A percentile compares a stretch with the other conserved stretches of the same genome.
phyloP scores from a whole-genome alignment of 2,329 filamentous ascomycete species.

The Diaporthe aspalathi region DNA sequence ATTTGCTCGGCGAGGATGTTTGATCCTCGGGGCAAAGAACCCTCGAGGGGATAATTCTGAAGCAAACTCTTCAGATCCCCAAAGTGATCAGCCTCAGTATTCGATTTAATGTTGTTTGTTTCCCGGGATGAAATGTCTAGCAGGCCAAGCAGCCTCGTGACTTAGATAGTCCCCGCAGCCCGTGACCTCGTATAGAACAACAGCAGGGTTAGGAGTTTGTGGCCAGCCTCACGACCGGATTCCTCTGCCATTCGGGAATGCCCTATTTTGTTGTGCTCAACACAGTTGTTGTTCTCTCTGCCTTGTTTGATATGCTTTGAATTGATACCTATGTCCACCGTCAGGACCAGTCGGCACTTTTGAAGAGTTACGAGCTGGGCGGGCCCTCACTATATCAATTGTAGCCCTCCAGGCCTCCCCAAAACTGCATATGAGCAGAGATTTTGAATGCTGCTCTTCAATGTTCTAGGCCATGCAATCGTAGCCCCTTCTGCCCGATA shows the following conservation, averaged over 20 bases:
- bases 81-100: not conserved
- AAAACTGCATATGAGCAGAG: not conserved
- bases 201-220: conserved; percentile 21
- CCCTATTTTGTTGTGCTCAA: not conserved
- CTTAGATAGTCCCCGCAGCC: conserved; percentile 33
- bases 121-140: not conserved
- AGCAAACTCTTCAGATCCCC: too few species aligned
- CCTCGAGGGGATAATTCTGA: accelerated
- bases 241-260: not conserved
- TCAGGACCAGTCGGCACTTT: not conserved
- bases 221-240: not conserved
- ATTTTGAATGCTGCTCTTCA: conserved; percentile 4
- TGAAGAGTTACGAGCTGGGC: not conserved
- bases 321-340: not conserved
- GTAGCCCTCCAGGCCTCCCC: not conserved
- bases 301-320: not conserved
- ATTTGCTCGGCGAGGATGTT: not conserved
- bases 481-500: not conserved
- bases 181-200: not conserved
- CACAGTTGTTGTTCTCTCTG: not conserved
- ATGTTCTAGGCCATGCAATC: conserved; percentile 2
- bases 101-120: not conserved
- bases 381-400: not conserved
- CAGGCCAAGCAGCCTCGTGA: conserved; percentile 30
- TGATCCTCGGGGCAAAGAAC: not conserved